A percentile compares a stretch with the other conserved stretches of the same genome.
Conservation (phyloP, 768 basidiomycete genomes). For the Xerocomellus amylosporus region DNA sequence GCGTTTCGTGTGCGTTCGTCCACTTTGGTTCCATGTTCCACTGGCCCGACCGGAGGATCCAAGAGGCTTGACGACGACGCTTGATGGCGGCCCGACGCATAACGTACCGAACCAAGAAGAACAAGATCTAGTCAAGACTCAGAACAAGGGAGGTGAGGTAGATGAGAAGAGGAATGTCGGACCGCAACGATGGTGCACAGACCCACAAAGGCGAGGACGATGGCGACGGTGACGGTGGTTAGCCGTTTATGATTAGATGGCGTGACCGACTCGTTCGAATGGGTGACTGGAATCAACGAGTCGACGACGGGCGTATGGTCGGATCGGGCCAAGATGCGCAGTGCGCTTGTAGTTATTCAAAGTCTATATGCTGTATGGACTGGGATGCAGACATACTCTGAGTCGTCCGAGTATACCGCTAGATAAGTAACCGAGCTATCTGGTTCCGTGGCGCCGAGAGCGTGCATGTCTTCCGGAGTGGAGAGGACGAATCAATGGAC, state of each 20-base stretch:
- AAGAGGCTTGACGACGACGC: conserved; percentile 25
- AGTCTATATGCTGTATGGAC: neutral
- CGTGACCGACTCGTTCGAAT: neutral
- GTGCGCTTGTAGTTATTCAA: neutral
- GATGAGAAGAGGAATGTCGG: neutral
- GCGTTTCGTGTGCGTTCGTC: conserved; percentile 2
- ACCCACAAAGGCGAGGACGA: neutral
- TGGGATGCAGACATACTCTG: conserved; percentile 4
- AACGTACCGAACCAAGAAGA: conserved; percentile 14
- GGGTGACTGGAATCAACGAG: conserved; percentile 8
- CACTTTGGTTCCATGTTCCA: conserved; percentile 22
- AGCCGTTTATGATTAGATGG: conserved; percentile 1
- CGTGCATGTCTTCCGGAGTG: neutral
- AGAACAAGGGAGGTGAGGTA: neutral
- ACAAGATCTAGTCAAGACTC: conserved; percentile 8
- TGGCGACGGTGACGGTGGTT: neutral
- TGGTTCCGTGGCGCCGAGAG: neutral
- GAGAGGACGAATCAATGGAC: neutral
- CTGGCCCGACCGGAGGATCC: conserved; percentile 21
- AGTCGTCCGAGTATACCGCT: neutral
- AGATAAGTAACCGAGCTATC: neutral
- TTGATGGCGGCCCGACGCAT: conserved; percentile 18
- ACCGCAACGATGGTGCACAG: conserved; percentile 9
- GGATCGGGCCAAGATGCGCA: neutral
- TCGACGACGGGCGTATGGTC: conserved; percentile 10